A percentile compares a stretch with the other conserved stretches of the same genome.
Evolutionary conservation across 106 monocot species (phyloP).

Genomic region (Gastrodia elata): DNA sequence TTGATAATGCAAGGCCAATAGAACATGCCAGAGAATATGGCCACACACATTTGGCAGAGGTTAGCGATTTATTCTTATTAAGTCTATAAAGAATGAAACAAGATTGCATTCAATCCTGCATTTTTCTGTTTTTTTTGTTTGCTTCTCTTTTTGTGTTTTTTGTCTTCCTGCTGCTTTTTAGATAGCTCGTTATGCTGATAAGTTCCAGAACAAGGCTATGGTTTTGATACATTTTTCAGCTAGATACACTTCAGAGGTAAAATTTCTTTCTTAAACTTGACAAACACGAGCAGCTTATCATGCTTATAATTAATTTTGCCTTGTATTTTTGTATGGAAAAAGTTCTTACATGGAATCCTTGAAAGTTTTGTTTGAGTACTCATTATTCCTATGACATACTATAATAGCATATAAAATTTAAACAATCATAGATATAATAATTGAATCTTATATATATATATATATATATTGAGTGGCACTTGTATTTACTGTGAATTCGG

Average conservation of each 20-base stretch:
- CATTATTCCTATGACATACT: too few relatives aligned
- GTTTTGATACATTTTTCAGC: slow-evolving; percentile 92
- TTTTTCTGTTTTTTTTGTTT: background rate
- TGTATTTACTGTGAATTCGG: too few relatives aligned
- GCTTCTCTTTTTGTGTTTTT: background rate
- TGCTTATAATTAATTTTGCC: background rate
- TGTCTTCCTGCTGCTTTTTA: slow-evolving; percentile 12
- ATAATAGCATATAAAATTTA: too few relatives aligned
- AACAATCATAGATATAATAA: too few relatives aligned
- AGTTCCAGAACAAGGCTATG: slow-evolving; percentile 76
- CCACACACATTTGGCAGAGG: slow-evolving; percentile 87
- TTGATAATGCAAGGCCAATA: slow-evolving; percentile 51
- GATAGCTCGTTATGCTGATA: slow-evolving; percentile 52
- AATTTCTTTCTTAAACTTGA: background rate
- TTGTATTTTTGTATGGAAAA: background rate
- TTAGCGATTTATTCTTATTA: slow-evolving; percentile 11
- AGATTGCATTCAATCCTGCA: background rate
- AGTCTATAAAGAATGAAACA: background rate
- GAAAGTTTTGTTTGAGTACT: too few relatives aligned
- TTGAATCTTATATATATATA: too few relatives aligned
- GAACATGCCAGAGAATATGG: slow-evolving; percentile 86
- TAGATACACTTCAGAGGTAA: slow-evolving; percentile 58
- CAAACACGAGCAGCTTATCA: background rate
- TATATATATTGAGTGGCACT: too few relatives aligned
- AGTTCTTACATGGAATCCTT: too few relatives aligned